phyloP scores from a whole-genome alignment of 2,329 filamentous ascomycete species.

The Paramyrothecium roridum region DNA sequence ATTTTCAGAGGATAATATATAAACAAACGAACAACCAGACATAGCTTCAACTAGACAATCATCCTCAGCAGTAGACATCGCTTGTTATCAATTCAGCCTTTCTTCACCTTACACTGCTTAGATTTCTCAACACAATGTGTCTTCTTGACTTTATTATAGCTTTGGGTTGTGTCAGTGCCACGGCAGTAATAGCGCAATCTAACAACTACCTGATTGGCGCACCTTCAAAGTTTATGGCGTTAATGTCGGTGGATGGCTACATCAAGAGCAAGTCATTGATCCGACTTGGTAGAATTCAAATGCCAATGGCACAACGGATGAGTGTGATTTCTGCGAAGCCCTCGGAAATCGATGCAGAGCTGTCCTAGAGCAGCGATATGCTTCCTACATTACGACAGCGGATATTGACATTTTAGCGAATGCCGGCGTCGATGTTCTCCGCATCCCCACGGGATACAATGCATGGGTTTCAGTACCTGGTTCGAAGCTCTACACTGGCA shows the following conservation, averaged over 20 bases:
- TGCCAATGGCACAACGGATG: neutral
- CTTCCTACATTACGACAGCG: constrained; percentile 3
- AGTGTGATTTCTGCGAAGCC: neutral
- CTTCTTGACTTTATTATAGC: too few species aligned
- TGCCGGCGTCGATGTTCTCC: constrained; percentile 4
- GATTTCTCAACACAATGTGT: too few species aligned
- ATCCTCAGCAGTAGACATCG: too few species aligned
- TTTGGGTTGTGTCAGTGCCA: too few species aligned
- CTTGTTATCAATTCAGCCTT: too few species aligned
- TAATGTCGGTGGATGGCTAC: neutral
- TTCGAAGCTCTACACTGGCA: constrained; percentile 5
- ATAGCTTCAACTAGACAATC: too few species aligned
- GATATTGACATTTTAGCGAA: constrained; percentile 5
- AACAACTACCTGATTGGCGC: neutral
- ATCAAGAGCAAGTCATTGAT: neutral
- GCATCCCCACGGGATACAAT: constrained; percentile 6
- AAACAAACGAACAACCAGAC: too few species aligned
- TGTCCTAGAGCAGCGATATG: constrained; percentile 5
- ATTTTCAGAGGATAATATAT: too few species aligned
- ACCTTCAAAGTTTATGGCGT: neutral
- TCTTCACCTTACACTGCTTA: too few species aligned
- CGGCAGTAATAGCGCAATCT: too few species aligned
- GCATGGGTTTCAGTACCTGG: constrained; percentile 10
- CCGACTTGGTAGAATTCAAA: neutral
- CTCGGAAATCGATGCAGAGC: constrained; percentile 1